Evolutionary conservation across 768 basidiomycete species (phyloP).

Genomic region (Crucibulum laeve): DNA sequence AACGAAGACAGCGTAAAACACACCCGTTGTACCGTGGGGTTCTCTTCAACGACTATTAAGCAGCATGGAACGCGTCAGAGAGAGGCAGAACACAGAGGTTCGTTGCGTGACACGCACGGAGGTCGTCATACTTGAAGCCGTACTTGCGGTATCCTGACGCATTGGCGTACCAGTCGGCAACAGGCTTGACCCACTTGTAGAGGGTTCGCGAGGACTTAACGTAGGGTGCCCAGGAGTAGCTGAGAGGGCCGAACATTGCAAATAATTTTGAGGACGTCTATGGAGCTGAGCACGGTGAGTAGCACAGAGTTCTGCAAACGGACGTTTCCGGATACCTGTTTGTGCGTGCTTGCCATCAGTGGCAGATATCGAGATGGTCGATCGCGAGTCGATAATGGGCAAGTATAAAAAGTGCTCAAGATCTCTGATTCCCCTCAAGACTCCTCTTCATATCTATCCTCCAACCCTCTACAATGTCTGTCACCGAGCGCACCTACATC

Average conservation of each 20-base stretch:
- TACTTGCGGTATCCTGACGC: constrained; percentile 79
- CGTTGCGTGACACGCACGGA: constrained; percentile 62
- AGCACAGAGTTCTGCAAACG: constrained; percentile 14
- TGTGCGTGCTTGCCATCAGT: constrained; percentile 35
- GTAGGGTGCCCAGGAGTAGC: constrained; percentile 72
- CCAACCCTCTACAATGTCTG: constrained; percentile 50
- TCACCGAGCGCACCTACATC: constrained; percentile 91
- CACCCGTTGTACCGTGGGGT: constrained; percentile 74
- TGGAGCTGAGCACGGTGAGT: background rate
- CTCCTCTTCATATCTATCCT: constrained; percentile 22
- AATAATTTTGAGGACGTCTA: constrained; percentile 6
- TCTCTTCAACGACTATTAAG: constrained; percentile 67
- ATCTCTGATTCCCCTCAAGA: constrained; percentile 15
- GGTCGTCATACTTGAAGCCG: constrained; percentile 93
- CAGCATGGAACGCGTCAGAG: constrained; percentile 7
- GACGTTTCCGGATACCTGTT: constrained; percentile 37
- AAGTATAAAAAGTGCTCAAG: constrained; percentile 14
- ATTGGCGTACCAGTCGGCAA: constrained; percentile 82
- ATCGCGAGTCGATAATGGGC: constrained; percentile 21
- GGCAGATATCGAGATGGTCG: constrained; percentile 29
- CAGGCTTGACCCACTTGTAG: constrained; percentile 62
- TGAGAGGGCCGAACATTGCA: constrained; percentile 58
- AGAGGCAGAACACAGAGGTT: too few relatives aligned
- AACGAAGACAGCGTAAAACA: constrained; percentile 12
- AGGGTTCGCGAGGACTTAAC: constrained; percentile 68